Percentiles rank a stretch among this genome's conserved stretches.
These are phyloP conservation scores for Symbiotaphrina buchneri DNA, from an alignment of 495 filamentous ascomycete genomes.

Conservation along the genomic window DNA sequence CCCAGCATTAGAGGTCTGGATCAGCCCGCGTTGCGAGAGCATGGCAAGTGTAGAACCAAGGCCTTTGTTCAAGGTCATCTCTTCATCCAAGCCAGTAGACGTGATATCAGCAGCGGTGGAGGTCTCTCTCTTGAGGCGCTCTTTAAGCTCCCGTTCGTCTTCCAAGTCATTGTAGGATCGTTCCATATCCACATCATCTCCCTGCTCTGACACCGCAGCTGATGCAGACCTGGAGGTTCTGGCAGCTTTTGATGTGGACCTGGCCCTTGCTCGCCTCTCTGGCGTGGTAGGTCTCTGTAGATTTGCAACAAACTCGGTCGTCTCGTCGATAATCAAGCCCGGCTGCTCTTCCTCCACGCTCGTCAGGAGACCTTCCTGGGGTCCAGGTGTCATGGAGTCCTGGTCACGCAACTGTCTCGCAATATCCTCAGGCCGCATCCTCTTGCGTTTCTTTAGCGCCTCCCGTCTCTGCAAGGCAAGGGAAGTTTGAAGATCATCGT, in stretches of 20 bases:
- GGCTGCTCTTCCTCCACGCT: constrained; percentile 30
- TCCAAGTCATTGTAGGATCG: constrained; percentile 31
- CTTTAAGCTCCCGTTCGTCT: constrained; percentile 26
- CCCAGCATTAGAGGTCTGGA: constrained; percentile 36
- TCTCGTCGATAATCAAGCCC: constrained; percentile 82
- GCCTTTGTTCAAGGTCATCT: constrained; percentile 52
- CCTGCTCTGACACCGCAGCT: constrained; percentile 24
- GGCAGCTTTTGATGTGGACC: constrained; percentile 4
- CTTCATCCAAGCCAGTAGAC: constrained; percentile 63
- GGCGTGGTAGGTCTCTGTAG: constrained; percentile 45
- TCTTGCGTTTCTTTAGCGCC: constrained; percentile 80
- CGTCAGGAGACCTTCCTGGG: constrained; percentile 18
- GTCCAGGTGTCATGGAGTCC: constrained; percentile 27
- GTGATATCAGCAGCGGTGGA: constrained; percentile 27
- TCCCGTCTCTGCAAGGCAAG: constrained; percentile 58
- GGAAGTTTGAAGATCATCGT: constrained; percentile 77
- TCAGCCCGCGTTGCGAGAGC: constrained; percentile 59
- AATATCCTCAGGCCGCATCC: constrained; percentile 60
- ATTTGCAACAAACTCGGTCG: constrained; percentile 80
- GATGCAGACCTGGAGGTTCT: constrained; percentile 19
- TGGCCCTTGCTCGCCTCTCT: constrained; percentile 27
- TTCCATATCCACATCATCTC: constrained; percentile 43
- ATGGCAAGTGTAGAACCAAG: constrained; percentile 63
- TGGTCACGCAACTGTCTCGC: constrained; percentile 66
- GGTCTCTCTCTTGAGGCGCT: constrained; percentile 26